Evolutionary conservation across 345 rosid genomes (phyloP).

Genomic region (Pseudoturritis turrita): DNA sequence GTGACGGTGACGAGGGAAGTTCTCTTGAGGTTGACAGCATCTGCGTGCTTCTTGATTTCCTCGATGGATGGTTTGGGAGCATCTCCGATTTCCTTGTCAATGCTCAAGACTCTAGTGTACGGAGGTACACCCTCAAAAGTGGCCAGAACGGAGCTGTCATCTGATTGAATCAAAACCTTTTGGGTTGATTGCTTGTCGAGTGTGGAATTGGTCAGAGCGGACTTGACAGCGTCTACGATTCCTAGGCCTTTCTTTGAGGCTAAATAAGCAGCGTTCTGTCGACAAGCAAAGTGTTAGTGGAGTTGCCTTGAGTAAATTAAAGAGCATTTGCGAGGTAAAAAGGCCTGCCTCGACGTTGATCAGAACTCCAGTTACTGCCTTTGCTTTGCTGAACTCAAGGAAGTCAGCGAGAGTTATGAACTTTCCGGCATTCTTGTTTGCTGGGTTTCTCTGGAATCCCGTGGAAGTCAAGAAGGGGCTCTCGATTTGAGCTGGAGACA

Average conservation of each 20-base stretch:
- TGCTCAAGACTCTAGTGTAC: constrained; percentile 51
- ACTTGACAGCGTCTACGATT: constrained; percentile 43
- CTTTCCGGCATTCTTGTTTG: constrained; percentile 59
- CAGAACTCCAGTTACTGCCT: constrained; percentile 65
- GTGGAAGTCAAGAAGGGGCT: constrained; percentile 42
- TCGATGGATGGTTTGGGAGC: constrained; percentile 47
- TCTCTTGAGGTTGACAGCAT: constrained; percentile 50
- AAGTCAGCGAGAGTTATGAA: constrained; percentile 56
- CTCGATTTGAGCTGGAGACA: constrained; percentile 62
- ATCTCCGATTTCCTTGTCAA: constrained; percentile 44
- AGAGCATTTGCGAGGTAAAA: not conserved
- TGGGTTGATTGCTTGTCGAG: constrained; percentile 67
- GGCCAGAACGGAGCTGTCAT: constrained; percentile 63
- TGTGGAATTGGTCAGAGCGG: constrained; percentile 56
- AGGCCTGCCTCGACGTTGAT: constrained; percentile 61
- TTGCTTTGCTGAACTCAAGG: constrained; percentile 65
- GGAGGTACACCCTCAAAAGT: constrained; percentile 41
- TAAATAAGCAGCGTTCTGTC: constrained; percentile 82
- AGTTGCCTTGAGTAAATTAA: not conserved
- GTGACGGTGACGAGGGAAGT: constrained; percentile 32
- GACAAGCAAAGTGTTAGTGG: not conserved
- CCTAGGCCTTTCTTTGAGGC: constrained; percentile 75
- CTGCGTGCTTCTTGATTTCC: constrained; percentile 69
- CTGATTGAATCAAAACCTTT: constrained; percentile 72
- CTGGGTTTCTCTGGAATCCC: constrained; percentile 54